These are phyloP conservation scores for Verticillium tricorpus DNA, from an alignment of 2,329 filamentous ascomycete genomes.

Conservation along the genomic window DNA sequence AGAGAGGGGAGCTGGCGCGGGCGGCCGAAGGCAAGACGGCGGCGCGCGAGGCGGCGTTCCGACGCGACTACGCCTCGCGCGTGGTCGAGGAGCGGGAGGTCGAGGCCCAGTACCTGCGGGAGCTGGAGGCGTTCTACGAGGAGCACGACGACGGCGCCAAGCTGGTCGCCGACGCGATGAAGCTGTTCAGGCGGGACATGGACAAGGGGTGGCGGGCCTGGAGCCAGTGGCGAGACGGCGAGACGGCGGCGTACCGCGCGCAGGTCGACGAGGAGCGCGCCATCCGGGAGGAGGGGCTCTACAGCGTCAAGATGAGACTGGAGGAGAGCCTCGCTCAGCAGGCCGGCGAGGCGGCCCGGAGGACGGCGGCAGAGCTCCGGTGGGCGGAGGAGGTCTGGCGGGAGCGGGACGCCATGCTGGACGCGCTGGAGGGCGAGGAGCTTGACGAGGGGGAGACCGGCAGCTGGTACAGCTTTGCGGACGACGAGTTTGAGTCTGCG, in stretches of 20 bases:
- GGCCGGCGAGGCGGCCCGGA: slow-evolving; percentile 24
- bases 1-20: slow-evolving; percentile 23
- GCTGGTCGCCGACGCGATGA: slow-evolving; percentile 26
- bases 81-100: slow-evolving; percentile 34
- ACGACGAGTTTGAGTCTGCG: neutral
- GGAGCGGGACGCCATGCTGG: slow-evolving; percentile 39
- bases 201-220: slow-evolving; percentile 34
- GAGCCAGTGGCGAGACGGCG: slow-evolving; percentile 33
- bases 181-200: slow-evolving; percentile 32
- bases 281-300: slow-evolving; percentile 37
- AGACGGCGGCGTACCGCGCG: slow-evolving; percentile 30
- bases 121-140: slow-evolving; percentile 31
- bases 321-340: slow-evolving; percentile 19
- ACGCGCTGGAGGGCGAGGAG: slow-evolving; percentile 36
- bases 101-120: slow-evolving; percentile 37
- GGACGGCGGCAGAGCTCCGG: slow-evolving; percentile 36
- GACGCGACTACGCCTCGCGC: slow-evolving; percentile 35
- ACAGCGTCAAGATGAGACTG: slow-evolving; percentile 28
- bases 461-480: neutral
- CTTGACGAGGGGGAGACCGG: slow-evolving; percentile 26
- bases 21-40: slow-evolving; percentile 22
- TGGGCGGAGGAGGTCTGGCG: slow-evolving; percentile 42
- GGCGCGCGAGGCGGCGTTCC: slow-evolving; percentile 27
- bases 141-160: slow-evolving; percentile 20
- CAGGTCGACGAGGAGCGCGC: slow-evolving; percentile 32